phyloP scores from a whole-genome alignment of 2,329 filamentous ascomycete genomes.

The Paraphoma chrysanthemicola region DNA sequence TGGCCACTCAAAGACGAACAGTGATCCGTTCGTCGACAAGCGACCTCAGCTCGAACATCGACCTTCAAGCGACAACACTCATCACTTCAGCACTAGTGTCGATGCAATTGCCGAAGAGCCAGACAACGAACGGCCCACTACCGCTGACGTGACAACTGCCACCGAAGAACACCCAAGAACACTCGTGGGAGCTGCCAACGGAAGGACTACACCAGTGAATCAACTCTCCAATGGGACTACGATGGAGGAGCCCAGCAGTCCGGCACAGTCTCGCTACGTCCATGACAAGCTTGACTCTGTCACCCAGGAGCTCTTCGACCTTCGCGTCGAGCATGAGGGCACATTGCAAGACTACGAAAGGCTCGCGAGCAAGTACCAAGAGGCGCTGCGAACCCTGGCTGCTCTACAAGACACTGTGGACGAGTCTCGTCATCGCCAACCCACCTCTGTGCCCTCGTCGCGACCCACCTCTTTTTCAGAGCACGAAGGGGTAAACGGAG shows the following conservation, averaged over 20 bases:
- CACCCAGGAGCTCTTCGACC: slow-evolving; percentile 87
- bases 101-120: slow-evolving; percentile 48
- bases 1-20: slow-evolving; percentile 42
- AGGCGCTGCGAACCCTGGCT: slow-evolving; percentile 80
- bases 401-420: slow-evolving; percentile 87
- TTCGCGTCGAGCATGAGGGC: slow-evolving; percentile 87
- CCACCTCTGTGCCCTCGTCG: slow-evolving; percentile 59
- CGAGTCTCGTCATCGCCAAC: slow-evolving; percentile 71
- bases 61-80: slow-evolving; percentile 29
- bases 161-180: slow-evolving; percentile 13
- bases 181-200: slow-evolving; percentile 19
- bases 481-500: slow-evolving; percentile 72
- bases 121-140: slow-evolving; percentile 37
- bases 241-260: slow-evolving; percentile 66
- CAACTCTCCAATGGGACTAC: slow-evolving; percentile 25
- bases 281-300: slow-evolving; percentile 92
- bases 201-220: slow-evolving; percentile 21
- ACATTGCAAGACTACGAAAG: slow-evolving; percentile 81
- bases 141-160: slow-evolving; percentile 25
- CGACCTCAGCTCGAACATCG: slow-evolving; percentile 31
- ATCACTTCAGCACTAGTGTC: slow-evolving; percentile 42
- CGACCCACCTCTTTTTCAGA: slow-evolving; percentile 86
- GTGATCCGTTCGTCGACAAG: slow-evolving; percentile 42
- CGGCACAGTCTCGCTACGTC: slow-evolving; percentile 83
- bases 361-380: slow-evolving; percentile 88